Conservation (phyloP, 2,329 filamentous ascomycete genomes). For the Huntiella moniliformis region DNA sequence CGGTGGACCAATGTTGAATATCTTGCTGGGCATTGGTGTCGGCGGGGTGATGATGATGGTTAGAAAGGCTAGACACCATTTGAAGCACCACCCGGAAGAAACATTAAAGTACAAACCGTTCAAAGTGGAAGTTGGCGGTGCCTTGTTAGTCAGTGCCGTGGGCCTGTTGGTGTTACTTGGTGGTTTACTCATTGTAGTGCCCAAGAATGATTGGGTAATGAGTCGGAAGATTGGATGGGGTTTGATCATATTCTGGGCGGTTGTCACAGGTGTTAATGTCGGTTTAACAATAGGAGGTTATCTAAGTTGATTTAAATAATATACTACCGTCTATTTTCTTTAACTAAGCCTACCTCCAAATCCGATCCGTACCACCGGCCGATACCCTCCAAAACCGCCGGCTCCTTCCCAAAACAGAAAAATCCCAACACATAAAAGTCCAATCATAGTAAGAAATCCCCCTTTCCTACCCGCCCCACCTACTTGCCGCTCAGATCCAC, state of each 20-base stretch:
- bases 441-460: too few species aligned
- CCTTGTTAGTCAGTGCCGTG: constrained; percentile 68
- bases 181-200: constrained; percentile 61
- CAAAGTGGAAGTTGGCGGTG: constrained; percentile 64
- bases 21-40: constrained; percentile 82
- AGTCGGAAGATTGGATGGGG: constrained; percentile 64
- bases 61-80: constrained; percentile 44
- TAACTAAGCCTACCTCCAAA: too few species aligned
- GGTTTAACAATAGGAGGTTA: constrained; percentile 51
- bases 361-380: too few species aligned
- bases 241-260: constrained; percentile 59
- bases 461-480: background rate
- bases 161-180: constrained; percentile 66
- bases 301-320: background rate
- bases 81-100: constrained; percentile 42
- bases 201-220: constrained; percentile 72
- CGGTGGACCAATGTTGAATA: constrained; percentile 96
- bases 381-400: too few species aligned
- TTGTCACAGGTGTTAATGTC: constrained; percentile 68
- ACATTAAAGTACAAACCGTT: constrained; percentile 57
- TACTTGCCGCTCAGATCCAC: background rate
- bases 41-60: constrained; percentile 79
- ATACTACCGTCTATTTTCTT: too few species aligned
- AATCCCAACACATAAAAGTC: too few species aligned
- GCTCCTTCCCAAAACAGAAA: too few species aligned